phyloP scores from a whole-genome alignment of 2,329 filamentous ascomycete genomes.

The Aspergillus neoniger region DNA sequence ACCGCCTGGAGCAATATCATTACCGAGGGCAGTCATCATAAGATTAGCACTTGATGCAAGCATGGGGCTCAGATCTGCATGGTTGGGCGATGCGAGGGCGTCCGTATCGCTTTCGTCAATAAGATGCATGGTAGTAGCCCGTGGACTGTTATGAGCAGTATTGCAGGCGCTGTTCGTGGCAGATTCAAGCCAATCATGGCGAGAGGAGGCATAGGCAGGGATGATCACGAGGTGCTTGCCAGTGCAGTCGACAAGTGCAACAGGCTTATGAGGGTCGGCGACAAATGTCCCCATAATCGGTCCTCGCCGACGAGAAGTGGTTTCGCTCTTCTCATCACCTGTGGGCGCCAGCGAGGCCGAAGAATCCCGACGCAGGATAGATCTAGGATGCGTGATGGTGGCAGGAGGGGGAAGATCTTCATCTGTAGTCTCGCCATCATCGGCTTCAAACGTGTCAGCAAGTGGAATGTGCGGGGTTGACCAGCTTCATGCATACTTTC shows the following conservation, averaged over 20 bases:
- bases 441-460: constrained; percentile 55
- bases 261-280: constrained; percentile 51
- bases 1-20: constrained; percentile 52
- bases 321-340: constrained; percentile 39
- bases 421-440: constrained; percentile 63
- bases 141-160: constrained; percentile 47
- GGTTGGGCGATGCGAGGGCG: constrained; percentile 42
- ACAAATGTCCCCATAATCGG: constrained; percentile 52
- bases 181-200: constrained; percentile 49
- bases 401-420: constrained; percentile 55
- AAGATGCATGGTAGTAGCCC: constrained; percentile 40
- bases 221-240: constrained; percentile 53
- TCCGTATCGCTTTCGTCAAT: constrained; percentile 50
- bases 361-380: constrained; percentile 54
- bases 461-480: constrained; percentile 22
- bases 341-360: constrained; percentile 48
- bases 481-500: constrained; percentile 54
- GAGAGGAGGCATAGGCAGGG: constrained; percentile 49
- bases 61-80: constrained; percentile 53
- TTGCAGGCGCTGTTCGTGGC: constrained; percentile 44
- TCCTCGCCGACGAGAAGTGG: constrained; percentile 43
- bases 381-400: constrained; percentile 50
- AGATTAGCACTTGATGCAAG: constrained; percentile 70
- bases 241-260: constrained; percentile 50
- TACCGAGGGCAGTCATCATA: constrained; percentile 73